phyloP scores from a whole-genome alignment of 1,139 yeast species.

The Pichia sp. region DNA sequence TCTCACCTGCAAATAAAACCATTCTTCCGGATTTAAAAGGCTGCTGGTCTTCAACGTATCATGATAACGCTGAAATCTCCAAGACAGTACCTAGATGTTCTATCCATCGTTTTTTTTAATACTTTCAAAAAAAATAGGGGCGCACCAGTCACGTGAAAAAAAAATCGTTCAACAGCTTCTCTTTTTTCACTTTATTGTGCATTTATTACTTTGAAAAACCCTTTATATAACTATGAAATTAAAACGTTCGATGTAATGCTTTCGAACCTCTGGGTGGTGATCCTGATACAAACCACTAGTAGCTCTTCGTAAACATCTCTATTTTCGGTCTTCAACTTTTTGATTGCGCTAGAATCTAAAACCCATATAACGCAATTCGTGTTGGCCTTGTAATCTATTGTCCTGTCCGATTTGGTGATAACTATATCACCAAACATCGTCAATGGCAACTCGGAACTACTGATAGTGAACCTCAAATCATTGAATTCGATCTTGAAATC shows the following conservation, averaged over 20 bases:
- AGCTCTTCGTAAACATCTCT: constrained; percentile 63
- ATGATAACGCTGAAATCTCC: no score
- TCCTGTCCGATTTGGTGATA: constrained; percentile 37
- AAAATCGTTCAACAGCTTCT: no score
- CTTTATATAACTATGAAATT: constrained; percentile 36
- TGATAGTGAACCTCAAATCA: constrained; percentile 62
- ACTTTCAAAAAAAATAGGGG: no score
- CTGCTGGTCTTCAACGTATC: neutral
- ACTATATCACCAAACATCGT: constrained; percentile 81
- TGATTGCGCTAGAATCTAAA: constrained; percentile 42
- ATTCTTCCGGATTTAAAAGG: neutral
- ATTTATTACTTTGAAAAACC: no score
- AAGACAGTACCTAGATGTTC: no score
- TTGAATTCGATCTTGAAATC: constrained; percentile 48
- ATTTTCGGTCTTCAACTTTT: constrained; percentile 22
- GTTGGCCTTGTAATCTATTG: constrained; percentile 44
- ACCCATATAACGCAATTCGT: constrained; percentile 71
- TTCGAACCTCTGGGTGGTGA: constrained; percentile 71
- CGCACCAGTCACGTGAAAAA: no score
- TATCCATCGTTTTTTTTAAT: no score
- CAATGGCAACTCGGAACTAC: constrained; percentile 65
- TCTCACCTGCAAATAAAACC: constrained; percentile 3
- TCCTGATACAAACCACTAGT: constrained; percentile 56
- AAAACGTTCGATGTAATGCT: constrained; percentile 66
- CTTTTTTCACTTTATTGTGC: no score